A percentile compares a stretch with the other conserved stretches of the same genome.
These are phyloP conservation scores for Crucibulum laeve DNA, from an alignment of 768 basidiomycete species.

Conservation along the genomic window DNA sequence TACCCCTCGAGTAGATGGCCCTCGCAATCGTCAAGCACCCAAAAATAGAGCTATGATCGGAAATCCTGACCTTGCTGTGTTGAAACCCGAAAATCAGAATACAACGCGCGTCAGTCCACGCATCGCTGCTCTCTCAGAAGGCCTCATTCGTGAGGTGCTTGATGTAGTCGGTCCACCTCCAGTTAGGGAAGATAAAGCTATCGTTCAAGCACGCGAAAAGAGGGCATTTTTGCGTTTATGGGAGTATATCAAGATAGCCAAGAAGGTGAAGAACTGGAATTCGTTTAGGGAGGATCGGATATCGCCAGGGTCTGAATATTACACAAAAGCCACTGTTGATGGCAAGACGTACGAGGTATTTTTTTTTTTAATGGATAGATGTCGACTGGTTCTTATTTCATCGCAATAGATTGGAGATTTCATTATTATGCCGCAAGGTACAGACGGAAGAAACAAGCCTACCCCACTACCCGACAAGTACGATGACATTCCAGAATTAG, in stretches of 20 bases:
- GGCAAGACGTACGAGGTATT: constrained; percentile 36
- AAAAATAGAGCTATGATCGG: constrained; percentile 20
- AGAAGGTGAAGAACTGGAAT: constrained; percentile 16
- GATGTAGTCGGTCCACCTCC: constrained; percentile 48
- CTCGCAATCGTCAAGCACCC: constrained; percentile 8
- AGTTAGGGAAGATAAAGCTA: constrained; percentile 17
- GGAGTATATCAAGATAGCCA: constrained; percentile 20
- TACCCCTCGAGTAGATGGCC: neutral
- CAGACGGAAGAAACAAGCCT: constrained; percentile 19
- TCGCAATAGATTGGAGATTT: constrained; percentile 55
- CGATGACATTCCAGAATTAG: constrained; percentile 28
- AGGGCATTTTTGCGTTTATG: constrained; percentile 20
- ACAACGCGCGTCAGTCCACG: constrained; percentile 61
- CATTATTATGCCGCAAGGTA: constrained; percentile 44
- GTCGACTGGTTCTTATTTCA: neutral
- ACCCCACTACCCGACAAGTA: constrained; percentile 27
- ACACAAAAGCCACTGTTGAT: constrained; percentile 38
- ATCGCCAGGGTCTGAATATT: constrained; percentile 24
- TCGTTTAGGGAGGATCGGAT: constrained; percentile 29
- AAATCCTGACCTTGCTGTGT: constrained; percentile 52
- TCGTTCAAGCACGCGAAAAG: constrained; percentile 19
- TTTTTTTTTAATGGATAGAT: neutral
- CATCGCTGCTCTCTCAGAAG: constrained; percentile 45
- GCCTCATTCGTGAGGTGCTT: constrained; percentile 51
- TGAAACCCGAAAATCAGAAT: constrained; percentile 49